Evolutionary conservation across 2,329 filamentous ascomycete species (phyloP).

Genomic region (Alternaria hordeiaustralica): DNA sequence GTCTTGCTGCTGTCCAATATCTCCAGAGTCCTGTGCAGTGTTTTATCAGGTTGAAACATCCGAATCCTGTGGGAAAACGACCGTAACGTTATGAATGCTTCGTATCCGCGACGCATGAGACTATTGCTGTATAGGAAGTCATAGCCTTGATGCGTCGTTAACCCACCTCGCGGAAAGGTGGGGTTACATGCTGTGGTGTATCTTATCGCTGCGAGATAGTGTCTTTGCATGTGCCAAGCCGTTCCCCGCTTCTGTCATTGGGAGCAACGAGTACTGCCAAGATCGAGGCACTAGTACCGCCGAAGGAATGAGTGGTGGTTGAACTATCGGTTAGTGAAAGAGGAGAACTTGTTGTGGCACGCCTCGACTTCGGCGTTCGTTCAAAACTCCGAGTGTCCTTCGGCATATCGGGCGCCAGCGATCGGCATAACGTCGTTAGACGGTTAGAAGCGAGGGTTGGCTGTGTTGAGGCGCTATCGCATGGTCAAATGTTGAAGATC

Average conservation of each 20-base stretch:
- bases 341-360: not conserved
- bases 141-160: not conserved
- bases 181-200: not conserved
- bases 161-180: not conserved
- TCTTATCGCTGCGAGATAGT: slow-evolving; percentile 8
- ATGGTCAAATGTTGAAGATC: not conserved
- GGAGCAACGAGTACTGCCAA: not conserved
- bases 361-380: not conserved
- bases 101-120: not conserved
- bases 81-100: not conserved
- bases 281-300: not conserved
- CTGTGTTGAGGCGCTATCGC: not conserved
- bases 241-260: not conserved
- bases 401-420: not conserved
- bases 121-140: not conserved
- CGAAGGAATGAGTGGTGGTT: not conserved
- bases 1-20: not conserved
- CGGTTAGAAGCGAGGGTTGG: not conserved
- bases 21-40: not conserved
- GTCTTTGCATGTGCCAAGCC: slow-evolving; percentile 1
- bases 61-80: not conserved
- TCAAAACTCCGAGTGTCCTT: not conserved
- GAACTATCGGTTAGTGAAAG: not conserved
- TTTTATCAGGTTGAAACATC: not conserved
- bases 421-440: not conserved